Percentiles rank a stretch among this genome's conserved stretches.
These are phyloP conservation scores for Vigna trinervia DNA, from an alignment of 306 rosid genomes.

Conservation along the genomic window DNA sequence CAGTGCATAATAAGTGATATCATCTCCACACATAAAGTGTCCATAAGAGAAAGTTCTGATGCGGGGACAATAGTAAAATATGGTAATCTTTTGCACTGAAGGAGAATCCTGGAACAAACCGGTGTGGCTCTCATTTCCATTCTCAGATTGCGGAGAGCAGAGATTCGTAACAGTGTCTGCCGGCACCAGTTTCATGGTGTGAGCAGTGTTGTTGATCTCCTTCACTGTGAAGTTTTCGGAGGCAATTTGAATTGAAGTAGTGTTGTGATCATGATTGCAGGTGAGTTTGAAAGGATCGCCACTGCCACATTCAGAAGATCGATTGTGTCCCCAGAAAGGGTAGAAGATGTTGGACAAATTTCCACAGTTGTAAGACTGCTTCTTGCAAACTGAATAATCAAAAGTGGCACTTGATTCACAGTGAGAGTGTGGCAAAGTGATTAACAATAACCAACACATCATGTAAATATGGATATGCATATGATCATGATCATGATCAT, in stretches of 20 bases:
- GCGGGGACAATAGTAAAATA: background rate
- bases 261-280: background rate
- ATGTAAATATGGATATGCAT: too few relatives aligned
- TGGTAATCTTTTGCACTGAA: background rate
- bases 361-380: conserved; percentile 16
- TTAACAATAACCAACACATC: background rate
- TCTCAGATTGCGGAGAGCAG: background rate
- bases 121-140: background rate
- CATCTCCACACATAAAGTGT: background rate
- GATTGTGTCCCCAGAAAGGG: conserved; percentile 29
- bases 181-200: background rate
- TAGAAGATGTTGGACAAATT: background rate
- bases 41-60: background rate
- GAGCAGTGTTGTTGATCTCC: background rate
- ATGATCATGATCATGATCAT: too few relatives aligned
- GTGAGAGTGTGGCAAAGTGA: background rate
- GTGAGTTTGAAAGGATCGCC: background rate
- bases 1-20: background rate
- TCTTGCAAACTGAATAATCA: background rate
- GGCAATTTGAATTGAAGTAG: background rate
- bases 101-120: background rate
- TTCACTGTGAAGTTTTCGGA: conserved; percentile 1
- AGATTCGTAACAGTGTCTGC: background rate
- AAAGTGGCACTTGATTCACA: background rate
- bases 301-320: background rate